Base-by-base conservation (phyloP, 192 early-diverging fungal species). In the Umbelopsis ramanniana region DNA sequence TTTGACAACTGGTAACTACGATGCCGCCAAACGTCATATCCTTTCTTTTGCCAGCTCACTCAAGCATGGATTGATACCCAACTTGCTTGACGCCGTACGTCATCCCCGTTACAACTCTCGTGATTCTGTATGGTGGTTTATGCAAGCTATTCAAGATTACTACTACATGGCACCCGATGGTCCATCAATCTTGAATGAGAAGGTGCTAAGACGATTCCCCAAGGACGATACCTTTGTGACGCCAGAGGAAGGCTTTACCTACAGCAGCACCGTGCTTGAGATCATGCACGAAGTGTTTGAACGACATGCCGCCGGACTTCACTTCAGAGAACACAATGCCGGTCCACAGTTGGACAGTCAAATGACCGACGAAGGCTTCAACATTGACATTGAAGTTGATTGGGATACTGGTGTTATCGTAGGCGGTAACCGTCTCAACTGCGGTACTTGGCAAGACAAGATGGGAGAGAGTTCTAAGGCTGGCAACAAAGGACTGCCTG, bases 361-460 rank as follows among this genome's bases (percentile, higher is more conserved):
- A 69, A 99, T 99, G 98, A 82, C 83, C 33, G 86, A 90, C 74
- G 88, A 90, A 73, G 98, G 98, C 0, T 99, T 99, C 82, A 82
- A 94, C 55, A 83, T 99, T 57, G 80, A 85, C 66, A 87, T 93
- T 24, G 72, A 79, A n/a, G 90, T 93, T 4, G 88, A 93, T 46
- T 96, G 91, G 81, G 77, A 79, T 15, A 91, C 86, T 0, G 98
- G 97, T 19, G 88, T 97, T 54, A 83, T 98, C 26, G 73, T 80
- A 66, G 97, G 98, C 63, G 98, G 98, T 33, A 98, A 89, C 76
- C 46, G 83, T 45, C 96, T 83, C 82, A 99, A 99, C 82, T 99
- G 97, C 72, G 97, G 98, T 29, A 98, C 96, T 0, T 99, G 97
- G 98, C 98, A 98, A 96, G 98, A 98, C 82, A 99, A 98, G 80